Percentiles rank a stretch among this genome's conserved stretches.
Evolutionary conservation across 2,329 filamentous ascomycete species (phyloP).

Genomic region (Verticillium nonalfalfae): DNA sequence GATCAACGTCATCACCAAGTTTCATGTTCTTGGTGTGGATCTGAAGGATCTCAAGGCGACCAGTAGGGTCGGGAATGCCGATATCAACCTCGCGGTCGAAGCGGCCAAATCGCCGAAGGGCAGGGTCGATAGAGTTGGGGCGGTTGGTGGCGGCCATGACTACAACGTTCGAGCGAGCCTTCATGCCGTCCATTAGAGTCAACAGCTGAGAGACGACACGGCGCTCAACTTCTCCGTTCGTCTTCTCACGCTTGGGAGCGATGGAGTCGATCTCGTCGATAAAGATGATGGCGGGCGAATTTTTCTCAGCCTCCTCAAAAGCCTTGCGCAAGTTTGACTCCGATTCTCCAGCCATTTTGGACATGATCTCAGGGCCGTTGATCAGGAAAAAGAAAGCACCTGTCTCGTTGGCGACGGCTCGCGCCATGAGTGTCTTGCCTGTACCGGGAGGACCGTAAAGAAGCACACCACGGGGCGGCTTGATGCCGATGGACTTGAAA

Average conservation of each 20-base stretch:
- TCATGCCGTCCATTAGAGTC: constrained; percentile 99
- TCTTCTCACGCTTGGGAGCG: constrained; percentile 99
- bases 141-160: constrained; percentile 99
- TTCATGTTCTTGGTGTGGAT: constrained; percentile 99
- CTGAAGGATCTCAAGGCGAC: constrained; percentile 96
- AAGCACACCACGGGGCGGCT: constrained; percentile 95
- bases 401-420: constrained; percentile 97
- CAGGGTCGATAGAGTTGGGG: constrained; percentile 97
- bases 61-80: constrained; percentile 94
- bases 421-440: constrained; percentile 98
- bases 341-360: constrained; percentile 99
- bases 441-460: constrained; percentile 97
- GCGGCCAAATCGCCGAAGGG: constrained; percentile 93
- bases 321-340: constrained; percentile 97
- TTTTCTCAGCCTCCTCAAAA: constrained; percentile 99
- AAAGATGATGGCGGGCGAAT: constrained; percentile 98
- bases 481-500: constrained; percentile 99
- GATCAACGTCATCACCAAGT: constrained; percentile 89
- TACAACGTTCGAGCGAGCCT: constrained; percentile 95
- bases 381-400: constrained; percentile 99
- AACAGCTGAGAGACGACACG: constrained; percentile 94
- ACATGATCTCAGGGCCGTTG: constrained; percentile 99
- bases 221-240: constrained; percentile 96
- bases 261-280: constrained; percentile 99
- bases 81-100: constrained; percentile 99